Evolutionary conservation across 495 filamentous ascomycete species (phyloP).

Genomic region (Aspergillus affinis): DNA sequence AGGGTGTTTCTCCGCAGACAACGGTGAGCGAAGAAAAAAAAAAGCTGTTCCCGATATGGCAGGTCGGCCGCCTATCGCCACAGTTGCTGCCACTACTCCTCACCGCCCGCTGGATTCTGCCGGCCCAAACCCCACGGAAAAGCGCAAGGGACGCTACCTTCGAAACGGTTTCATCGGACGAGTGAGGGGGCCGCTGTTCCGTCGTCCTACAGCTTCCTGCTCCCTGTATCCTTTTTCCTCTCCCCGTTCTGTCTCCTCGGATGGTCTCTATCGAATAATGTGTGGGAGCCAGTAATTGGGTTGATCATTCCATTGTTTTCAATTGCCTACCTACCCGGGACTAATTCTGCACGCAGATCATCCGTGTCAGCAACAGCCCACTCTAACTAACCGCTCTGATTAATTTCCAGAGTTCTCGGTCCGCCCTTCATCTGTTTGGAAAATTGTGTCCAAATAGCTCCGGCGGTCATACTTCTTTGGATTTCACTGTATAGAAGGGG

Average conservation of each 20-base stretch:
- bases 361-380: background rate
- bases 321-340: background rate
- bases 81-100: conserved; percentile 19
- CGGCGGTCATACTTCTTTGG: background rate
- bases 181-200: background rate
- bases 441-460: background rate
- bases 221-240: background rate
- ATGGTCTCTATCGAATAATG: background rate
- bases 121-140: conserved; percentile 16
- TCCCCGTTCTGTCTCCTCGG: background rate
- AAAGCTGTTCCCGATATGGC: conserved; percentile 36
- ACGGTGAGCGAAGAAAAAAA: conserved; percentile 11
- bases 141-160: conserved; percentile 5
- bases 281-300: background rate
- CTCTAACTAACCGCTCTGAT: background rate
- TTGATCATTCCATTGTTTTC: background rate
- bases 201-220: background rate
- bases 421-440: background rate
- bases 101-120: conserved; percentile 19
- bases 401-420: background rate
- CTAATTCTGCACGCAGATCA: background rate
- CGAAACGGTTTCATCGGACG: background rate
- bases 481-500: background rate
- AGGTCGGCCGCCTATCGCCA: conserved; percentile 32
- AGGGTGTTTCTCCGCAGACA: conserved; percentile 14